A percentile compares a stretch with the other conserved stretches of the same genome.
Conservation (phyloP, 2,329 filamentous ascomycete species). For the Colletotrichum zoysiae region DNA sequence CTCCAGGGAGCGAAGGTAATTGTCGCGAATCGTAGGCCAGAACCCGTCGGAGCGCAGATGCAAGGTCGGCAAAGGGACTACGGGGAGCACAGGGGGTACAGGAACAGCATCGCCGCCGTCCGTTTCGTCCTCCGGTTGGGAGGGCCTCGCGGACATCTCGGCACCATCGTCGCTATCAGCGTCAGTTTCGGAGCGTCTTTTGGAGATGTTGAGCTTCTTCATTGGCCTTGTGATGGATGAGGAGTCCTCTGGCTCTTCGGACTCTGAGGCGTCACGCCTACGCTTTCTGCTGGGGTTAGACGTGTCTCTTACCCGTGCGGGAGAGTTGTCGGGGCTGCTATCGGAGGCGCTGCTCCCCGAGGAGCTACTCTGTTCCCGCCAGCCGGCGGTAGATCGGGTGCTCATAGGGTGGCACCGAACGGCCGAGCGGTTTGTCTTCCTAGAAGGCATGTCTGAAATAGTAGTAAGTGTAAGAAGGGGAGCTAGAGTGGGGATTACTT, state of each 20-base stretch:
- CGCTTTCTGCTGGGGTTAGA: not conserved
- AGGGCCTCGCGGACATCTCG: not conserved
- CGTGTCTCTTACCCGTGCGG: not conserved
- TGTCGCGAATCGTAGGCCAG: slow-evolving; percentile 9
- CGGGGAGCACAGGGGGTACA: too few relatives aligned
- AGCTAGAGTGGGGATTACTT: not conserved
- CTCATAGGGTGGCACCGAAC: not conserved
- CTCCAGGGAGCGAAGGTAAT: not conserved
- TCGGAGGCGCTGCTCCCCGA: not conserved
- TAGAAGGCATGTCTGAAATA: not conserved
- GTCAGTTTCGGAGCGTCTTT: not conserved
- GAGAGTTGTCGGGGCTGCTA: not conserved
- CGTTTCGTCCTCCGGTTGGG: too few relatives aligned
- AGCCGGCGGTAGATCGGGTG: not conserved
- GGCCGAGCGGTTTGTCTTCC: not conserved
- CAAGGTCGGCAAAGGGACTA: not conserved
- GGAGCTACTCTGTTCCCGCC: not conserved
- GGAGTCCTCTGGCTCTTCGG: not conserved
- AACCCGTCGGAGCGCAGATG: not conserved
- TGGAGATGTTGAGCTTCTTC: not conserved
- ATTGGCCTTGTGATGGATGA: not conserved
- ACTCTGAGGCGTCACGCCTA: not conserved
- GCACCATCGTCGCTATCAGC: not conserved
- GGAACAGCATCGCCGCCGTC: too few relatives aligned
- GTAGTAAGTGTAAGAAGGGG: too few relatives aligned